Conservation (phyloP, 2,329 filamentous ascomycete species). For the Cylindrodendrum hubeiense region DNA sequence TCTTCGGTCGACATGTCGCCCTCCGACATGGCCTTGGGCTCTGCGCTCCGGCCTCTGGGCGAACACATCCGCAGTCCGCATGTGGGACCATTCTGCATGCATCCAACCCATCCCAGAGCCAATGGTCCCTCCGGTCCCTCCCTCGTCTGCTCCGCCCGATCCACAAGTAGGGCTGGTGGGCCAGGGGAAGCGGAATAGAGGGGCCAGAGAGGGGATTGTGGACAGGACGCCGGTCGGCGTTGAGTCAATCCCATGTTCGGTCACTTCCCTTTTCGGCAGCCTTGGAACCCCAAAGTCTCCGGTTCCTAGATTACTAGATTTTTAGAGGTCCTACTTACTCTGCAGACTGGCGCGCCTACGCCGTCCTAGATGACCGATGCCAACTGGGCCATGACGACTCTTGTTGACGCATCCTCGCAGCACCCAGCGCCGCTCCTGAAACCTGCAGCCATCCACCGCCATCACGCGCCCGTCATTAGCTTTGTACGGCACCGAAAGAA, state of each 20-base stretch:
- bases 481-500: not conserved
- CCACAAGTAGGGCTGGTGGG: constrained; percentile 46
- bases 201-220: not conserved
- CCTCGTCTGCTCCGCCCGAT: constrained; percentile 28
- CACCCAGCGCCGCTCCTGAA: constrained; percentile 25
- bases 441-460: constrained; percentile 12
- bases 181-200: constrained; percentile 28
- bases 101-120: constrained; percentile 28
- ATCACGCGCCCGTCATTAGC: not conserved
- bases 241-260: constrained; percentile 41
- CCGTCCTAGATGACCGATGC: constrained; percentile 29
- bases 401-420: constrained; percentile 30
- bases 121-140: constrained; percentile 30
- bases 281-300: constrained; percentile 23
- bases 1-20: constrained; percentile 6
- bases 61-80: constrained; percentile 12
- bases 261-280: constrained; percentile 30
- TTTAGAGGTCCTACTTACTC: constrained; percentile 18
- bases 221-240: constrained; percentile 27
- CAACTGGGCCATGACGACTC: constrained; percentile 13
- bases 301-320: constrained; percentile 18
- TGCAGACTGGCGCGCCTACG: constrained; percentile 19
- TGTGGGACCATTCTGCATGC: constrained; percentile 31
- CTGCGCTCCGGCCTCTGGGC: constrained; percentile 1
- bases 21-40: not conserved